Evolutionary conservation across 345 rosid genomes (phyloP).

Genomic region (Lepidium sativum): DNA sequence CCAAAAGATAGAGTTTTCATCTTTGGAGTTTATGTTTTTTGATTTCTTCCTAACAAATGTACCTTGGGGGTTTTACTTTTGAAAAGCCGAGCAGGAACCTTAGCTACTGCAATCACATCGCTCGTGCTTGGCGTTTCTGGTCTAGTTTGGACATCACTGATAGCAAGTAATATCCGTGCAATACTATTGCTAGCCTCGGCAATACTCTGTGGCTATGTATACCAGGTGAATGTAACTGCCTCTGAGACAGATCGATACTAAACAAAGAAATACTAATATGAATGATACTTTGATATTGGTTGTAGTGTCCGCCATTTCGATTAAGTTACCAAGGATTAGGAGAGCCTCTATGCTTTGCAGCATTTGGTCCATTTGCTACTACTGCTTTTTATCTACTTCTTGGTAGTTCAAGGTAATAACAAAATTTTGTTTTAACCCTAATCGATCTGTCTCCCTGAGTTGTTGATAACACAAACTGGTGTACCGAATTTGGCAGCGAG

Average conservation of each 20-base stretch:
- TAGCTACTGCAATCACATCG: constrained; percentile 44
- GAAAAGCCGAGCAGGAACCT: constrained; percentile 58
- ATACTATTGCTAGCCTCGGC: constrained; percentile 57
- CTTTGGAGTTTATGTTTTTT: not conserved
- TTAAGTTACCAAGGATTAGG: constrained; percentile 89
- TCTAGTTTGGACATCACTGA: constrained; percentile 48
- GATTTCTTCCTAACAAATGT: not conserved
- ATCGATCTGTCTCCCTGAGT: not conserved
- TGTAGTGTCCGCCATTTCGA: constrained; percentile 90
- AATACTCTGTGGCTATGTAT: constrained; percentile 62
- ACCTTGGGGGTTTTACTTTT: not conserved
- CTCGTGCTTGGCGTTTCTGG: constrained; percentile 55
- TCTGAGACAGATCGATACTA: not conserved
- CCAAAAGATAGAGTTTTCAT: not conserved
- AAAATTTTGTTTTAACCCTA: not conserved
- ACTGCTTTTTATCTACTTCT: constrained; percentile 69
- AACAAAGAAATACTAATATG: not conserved
- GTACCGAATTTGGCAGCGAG: constrained; percentile 34
- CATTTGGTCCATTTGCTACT: constrained; percentile 94
- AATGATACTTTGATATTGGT: not conserved
- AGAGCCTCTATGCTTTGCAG: constrained; percentile 89
- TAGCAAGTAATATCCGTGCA: constrained; percentile 45
- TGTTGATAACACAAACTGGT: not conserved
- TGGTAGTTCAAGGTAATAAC: constrained; percentile 47
- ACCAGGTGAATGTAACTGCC: constrained; percentile 45